A percentile compares a stretch with the other conserved stretches of the same genome.
Evolutionary conservation across 2,329 filamentous ascomycete genomes (phyloP).

Genomic region (Epichloe uncinata): DNA sequence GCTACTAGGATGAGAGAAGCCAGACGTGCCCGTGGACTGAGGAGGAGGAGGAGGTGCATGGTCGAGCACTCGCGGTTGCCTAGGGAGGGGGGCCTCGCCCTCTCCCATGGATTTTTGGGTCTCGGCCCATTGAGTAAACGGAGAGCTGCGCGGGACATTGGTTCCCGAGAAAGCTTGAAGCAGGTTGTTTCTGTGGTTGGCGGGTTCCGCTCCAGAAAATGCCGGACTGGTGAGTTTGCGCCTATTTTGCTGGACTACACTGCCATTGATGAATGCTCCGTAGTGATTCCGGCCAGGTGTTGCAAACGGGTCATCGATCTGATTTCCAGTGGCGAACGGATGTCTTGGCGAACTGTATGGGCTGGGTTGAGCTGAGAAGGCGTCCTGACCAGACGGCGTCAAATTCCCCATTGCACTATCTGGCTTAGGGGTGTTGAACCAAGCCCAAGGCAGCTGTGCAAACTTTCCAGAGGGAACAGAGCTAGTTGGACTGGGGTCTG

Average conservation of each 20-base stretch:
- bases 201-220: constrained; percentile 12
- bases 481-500: constrained; percentile 17
- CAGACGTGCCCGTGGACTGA: constrained; percentile 18
- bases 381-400: constrained; percentile 10
- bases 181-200: constrained; percentile 19
- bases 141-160: constrained; percentile 16
- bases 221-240: constrained; percentile 2
- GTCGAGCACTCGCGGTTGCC: constrained; percentile 8
- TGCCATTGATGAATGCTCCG: constrained; percentile 4
- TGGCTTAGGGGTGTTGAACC: constrained; percentile 28
- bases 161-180: constrained; percentile 21
- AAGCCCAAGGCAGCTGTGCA: constrained; percentile 35
- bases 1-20: constrained; percentile 37
- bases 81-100: constrained; percentile 10
- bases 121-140: constrained; percentile 19
- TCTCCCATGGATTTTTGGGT: constrained; percentile 9
- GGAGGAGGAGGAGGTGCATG: background rate
- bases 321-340: constrained; percentile 4
- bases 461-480: constrained; percentile 20
- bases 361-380: constrained; percentile 15
- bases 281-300: constrained; percentile 12
- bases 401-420: constrained; percentile 9
- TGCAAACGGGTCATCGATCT: constrained; percentile 20
- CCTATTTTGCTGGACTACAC: background rate
- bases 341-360: constrained; percentile 12